These are phyloP conservation scores for Alternaria novae-zelandiae DNA, from an alignment of 2,329 filamentous ascomycete species.

Conservation along the genomic window DNA sequence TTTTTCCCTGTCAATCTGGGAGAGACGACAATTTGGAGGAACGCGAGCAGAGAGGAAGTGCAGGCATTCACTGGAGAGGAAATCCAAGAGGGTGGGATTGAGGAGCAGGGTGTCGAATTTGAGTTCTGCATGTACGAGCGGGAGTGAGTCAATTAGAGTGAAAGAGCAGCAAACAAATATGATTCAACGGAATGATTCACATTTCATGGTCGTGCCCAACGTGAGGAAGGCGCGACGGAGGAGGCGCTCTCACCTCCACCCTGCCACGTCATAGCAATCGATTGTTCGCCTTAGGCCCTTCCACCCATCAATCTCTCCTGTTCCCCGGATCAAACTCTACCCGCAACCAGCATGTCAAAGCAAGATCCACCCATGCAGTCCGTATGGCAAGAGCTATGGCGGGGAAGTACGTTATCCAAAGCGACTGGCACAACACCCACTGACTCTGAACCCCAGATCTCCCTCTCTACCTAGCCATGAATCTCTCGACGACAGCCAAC, in stretches of 20 bases:
- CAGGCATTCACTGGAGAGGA: slow-evolving; percentile 71
- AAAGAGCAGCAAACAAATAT: background rate
- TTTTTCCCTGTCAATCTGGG: slow-evolving; percentile 70
- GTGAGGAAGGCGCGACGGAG: background rate
- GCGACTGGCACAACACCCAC: background rate
- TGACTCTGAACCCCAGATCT: background rate
- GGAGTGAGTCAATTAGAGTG: slow-evolving; percentile 14
- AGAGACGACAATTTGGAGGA: slow-evolving; percentile 60
- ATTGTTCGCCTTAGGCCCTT: background rate
- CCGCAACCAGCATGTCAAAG: background rate
- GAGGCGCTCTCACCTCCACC: background rate
- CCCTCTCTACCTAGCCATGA: background rate
- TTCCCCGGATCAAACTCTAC: background rate
- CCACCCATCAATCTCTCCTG: background rate
- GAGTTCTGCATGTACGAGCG: slow-evolving; percentile 74
- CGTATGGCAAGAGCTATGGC: slow-evolving; percentile 7
- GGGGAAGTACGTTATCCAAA: background rate
- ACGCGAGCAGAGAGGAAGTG: slow-evolving; percentile 60
- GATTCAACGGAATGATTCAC: background rate
- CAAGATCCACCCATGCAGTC: background rate
- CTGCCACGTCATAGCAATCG: background rate
- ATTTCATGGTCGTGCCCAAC: background rate
- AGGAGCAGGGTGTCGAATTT: slow-evolving; percentile 70
- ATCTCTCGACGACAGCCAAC: background rate
- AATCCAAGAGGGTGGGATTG: slow-evolving; percentile 62